These are phyloP conservation scores for Logfia minima DNA, from an alignment of 129 eudicot species.

Conservation along the genomic window DNA sequence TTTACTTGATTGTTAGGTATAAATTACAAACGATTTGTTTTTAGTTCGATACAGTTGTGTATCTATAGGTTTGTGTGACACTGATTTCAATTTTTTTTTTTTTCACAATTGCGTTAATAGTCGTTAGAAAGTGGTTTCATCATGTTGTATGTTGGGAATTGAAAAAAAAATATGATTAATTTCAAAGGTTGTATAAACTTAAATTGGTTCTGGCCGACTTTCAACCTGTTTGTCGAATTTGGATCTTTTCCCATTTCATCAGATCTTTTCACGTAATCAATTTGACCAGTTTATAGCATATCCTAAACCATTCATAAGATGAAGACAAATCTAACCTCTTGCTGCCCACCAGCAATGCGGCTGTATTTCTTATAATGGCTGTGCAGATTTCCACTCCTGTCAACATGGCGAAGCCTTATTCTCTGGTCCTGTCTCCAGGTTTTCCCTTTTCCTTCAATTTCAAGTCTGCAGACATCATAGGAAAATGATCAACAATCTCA, in stretches of 20 bases:
- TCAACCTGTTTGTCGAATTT: background rate
- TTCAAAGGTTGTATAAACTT: background rate
- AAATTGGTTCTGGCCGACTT: background rate
- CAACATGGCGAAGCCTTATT: slow-evolving; percentile 86
- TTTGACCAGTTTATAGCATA: background rate
- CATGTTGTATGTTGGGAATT: background rate
- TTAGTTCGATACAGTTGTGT: too few species aligned
- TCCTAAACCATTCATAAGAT: background rate
- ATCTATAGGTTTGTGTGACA: background rate
- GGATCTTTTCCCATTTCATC: background rate
- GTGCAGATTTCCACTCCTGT: slow-evolving; percentile 89
- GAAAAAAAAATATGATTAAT: background rate
- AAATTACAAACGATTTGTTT: background rate
- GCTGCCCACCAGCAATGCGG: slow-evolving; percentile 95
- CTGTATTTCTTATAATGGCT: slow-evolving; percentile 92
- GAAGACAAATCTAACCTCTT: slow-evolving; percentile 63
- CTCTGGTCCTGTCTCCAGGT: slow-evolving; percentile 95
- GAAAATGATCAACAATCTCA: slow-evolving; percentile 11
- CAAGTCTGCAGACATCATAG: slow-evolving; percentile 47
- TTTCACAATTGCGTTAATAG: too few species aligned
- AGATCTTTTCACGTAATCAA: background rate
- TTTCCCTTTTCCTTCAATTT: slow-evolving; percentile 88
- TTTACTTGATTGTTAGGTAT: background rate
- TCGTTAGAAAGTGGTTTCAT: too few species aligned
- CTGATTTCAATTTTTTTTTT: background rate